Evolutionary conservation across 2,329 filamentous ascomycete species (phyloP).

Genomic region (Decorospora gaudefroyi): DNA sequence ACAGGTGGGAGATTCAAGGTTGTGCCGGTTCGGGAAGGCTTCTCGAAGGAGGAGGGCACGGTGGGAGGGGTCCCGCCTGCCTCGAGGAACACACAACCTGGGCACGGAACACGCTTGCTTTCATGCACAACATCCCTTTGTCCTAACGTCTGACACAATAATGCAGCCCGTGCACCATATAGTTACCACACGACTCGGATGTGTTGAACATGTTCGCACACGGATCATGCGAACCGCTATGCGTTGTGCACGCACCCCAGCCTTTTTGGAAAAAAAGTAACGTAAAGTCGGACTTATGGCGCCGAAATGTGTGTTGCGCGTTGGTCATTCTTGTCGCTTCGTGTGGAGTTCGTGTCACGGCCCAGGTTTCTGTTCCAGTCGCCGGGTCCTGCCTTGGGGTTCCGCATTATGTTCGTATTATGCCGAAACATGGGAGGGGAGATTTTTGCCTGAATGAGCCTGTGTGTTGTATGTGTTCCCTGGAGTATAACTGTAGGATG

Average conservation of each 20-base stretch:
- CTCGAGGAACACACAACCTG: background rate
- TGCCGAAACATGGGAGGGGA: slow-evolving; percentile 14
- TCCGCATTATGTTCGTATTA: slow-evolving; percentile 16
- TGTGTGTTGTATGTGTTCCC: too few relatives aligned
- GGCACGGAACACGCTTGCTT: too few relatives aligned
- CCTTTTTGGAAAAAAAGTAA: slow-evolving; percentile 16
- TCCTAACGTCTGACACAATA: background rate
- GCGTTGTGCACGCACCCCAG: slow-evolving; percentile 15
- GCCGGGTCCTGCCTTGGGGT: slow-evolving; percentile 19
- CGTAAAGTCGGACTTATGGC: slow-evolving; percentile 12
- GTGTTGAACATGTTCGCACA: slow-evolving; percentile 40
- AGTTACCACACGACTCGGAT: slow-evolving; percentile 14
- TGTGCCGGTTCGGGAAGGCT: slow-evolving; percentile 23
- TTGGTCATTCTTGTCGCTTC: slow-evolving; percentile 3
- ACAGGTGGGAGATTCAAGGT: slow-evolving; percentile 21
- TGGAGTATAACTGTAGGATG: too few relatives aligned
- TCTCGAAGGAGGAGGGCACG: slow-evolving; percentile 25
- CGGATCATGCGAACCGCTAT: slow-evolving; percentile 17
- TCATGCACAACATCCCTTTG: slow-evolving; percentile 6
- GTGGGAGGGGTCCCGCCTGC: slow-evolving; percentile 2
- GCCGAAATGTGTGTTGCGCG: slow-evolving; percentile 1
- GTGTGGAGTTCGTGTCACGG: slow-evolving; percentile 20
- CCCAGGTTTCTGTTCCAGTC: slow-evolving; percentile 14
- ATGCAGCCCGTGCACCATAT: slow-evolving; percentile 1
- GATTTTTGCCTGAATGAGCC: slow-evolving; percentile 23